phyloP scores from a whole-genome alignment of 352 stramenopile genomes.

The Phytophthora meadii region DNA sequence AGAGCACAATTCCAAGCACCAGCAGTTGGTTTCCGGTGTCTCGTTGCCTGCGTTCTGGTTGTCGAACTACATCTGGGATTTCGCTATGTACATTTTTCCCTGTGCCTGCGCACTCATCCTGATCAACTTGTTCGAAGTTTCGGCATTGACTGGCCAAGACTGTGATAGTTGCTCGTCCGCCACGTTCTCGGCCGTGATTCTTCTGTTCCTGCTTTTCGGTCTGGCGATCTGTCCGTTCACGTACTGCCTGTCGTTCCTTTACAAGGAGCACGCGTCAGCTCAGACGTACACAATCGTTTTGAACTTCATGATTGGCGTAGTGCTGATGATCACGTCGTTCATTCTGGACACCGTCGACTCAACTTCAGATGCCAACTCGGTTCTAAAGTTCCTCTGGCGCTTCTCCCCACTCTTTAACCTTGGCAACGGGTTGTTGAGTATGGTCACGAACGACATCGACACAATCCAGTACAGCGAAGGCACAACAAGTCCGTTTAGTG shows the following conservation, averaged over 20 bases:
- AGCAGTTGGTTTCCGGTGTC: conserved; percentile 94
- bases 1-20: conserved; percentile 94
- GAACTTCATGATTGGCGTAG: conserved; percentile 66
- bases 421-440: conserved; percentile 39
- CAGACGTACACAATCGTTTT: conserved; percentile 68
- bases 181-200: conserved; percentile 51
- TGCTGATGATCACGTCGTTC: conserved; percentile 64
- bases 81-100: conserved; percentile 90
- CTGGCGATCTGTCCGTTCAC: conserved; percentile 59
- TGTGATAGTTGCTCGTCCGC: conserved; percentile 47
- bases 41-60: conserved; percentile 94
- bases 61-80: conserved; percentile 94
- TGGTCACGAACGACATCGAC: conserved; percentile 34
- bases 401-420: conserved; percentile 64
- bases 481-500: conserved; percentile 41
- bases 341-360: conserved; percentile 49
- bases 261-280: conserved; percentile 54
- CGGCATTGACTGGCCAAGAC: conserved; percentile 48
- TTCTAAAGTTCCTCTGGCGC: conserved; percentile 70
- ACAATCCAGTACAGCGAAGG: conserved; percentile 3
- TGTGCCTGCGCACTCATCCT: conserved; percentile 35
- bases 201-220: conserved; percentile 65
- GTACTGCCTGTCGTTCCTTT: conserved; percentile 69
- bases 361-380: conserved; percentile 48
- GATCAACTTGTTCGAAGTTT: conserved; percentile 52